These are phyloP conservation scores for Solanum infundibuliforme DNA, from an alignment of 257 asterid genomes.

Conservation along the genomic window DNA sequence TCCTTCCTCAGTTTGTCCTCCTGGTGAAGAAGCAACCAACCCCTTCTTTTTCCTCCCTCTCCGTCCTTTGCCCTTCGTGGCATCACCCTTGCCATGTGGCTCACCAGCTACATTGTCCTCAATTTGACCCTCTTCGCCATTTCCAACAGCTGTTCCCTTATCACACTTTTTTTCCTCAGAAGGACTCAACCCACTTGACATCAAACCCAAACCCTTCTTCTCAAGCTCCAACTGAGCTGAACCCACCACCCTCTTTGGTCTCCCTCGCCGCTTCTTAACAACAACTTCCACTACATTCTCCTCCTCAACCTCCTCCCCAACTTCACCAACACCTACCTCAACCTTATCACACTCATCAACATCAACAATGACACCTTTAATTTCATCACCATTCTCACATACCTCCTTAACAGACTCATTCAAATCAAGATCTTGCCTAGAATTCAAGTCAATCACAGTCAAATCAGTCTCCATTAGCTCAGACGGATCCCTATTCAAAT, in stretches of 20 bases:
- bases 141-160: not conserved
- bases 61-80: not conserved
- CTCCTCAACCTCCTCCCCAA: not conserved
- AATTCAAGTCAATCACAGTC: conserved; percentile 1
- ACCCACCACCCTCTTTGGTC: not conserved
- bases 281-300: not conserved
- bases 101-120: conserved; percentile 2
- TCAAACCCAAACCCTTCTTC: not conserved
- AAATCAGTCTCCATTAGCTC: conserved; percentile 4
- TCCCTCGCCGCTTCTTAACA: not conserved
- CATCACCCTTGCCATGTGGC: not conserved
- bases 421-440: not conserved
- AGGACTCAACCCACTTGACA: not conserved
- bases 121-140: not conserved
- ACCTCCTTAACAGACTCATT: not conserved
- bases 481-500: conserved; percentile 21
- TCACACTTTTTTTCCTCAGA: not conserved
- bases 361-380: not conserved
- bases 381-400: not conserved
- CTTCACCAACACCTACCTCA: not conserved
- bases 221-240: not conserved
- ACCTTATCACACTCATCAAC: not conserved
- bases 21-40: not conserved
- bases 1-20: not conserved
- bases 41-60: conserved; percentile 3